Conservation (phyloP, 495 filamentous ascomycete species). For the Trypethelium eluteriae region DNA sequence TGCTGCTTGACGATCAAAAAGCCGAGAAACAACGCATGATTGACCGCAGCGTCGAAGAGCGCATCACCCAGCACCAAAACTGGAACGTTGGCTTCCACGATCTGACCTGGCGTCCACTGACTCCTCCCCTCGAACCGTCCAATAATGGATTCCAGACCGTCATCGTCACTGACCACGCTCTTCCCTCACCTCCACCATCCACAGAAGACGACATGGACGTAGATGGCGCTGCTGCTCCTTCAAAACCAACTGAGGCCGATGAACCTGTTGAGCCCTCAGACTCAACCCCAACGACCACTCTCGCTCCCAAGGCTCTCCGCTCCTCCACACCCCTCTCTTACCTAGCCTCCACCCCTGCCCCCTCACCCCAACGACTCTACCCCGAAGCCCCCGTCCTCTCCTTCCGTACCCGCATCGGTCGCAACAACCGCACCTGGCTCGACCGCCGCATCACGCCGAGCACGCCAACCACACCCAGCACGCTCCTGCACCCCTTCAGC, state of each 20-base stretch:
- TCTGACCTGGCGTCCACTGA: constrained; percentile 70
- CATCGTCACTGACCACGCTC: constrained; percentile 44
- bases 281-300: neutral
- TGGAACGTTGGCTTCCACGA: constrained; percentile 85
- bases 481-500: neutral
- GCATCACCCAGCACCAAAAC: constrained; percentile 70
- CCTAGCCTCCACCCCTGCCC: too few relatives aligned
- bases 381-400: neutral
- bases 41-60: constrained; percentile 66
- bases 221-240: constrained; percentile 3
- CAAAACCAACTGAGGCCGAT: constrained; percentile 9
- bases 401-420: constrained; percentile 7
- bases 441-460: neutral
- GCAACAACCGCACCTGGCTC: neutral
- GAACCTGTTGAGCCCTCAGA: constrained; percentile 1
- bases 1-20: constrained; percentile 62
- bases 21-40: constrained; percentile 78
- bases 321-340: neutral
- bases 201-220: constrained; percentile 22
- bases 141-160: constrained; percentile 50
- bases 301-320: neutral
- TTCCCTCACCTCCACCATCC: constrained; percentile 24
- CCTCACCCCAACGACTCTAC: neutral
- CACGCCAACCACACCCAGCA: neutral
- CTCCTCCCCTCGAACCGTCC: constrained; percentile 56